Evolutionary conservation across 768 basidiomycete genomes (phyloP).

Genomic region (Symmetrospora coprosmae): DNA sequence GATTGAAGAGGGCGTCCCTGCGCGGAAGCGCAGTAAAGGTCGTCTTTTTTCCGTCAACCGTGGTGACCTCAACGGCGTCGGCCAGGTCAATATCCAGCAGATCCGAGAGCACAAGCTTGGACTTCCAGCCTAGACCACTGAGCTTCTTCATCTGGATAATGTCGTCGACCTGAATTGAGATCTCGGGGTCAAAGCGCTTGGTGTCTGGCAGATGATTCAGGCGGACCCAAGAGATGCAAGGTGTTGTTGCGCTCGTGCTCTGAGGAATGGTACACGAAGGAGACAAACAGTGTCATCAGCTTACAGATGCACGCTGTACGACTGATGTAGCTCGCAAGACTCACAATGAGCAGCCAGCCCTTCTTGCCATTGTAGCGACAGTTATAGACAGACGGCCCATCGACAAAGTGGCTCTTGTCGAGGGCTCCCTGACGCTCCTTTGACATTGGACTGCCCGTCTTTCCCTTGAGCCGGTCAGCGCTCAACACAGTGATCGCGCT

Average conservation of each 20-base stretch:
- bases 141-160: constrained; percentile 36
- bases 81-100: constrained; percentile 24
- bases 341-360: constrained; percentile 35
- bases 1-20: constrained; percentile 38
- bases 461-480: constrained; percentile 37
- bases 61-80: constrained; percentile 36
- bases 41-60: constrained; percentile 28
- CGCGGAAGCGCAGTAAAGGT: constrained; percentile 36
- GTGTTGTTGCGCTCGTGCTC: constrained; percentile 35
- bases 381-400: constrained; percentile 36
- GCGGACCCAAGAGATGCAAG: constrained; percentile 35
- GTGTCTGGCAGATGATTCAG: constrained; percentile 10
- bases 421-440: constrained; percentile 36
- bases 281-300: no score
- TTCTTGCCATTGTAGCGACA: constrained; percentile 35
- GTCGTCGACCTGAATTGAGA: constrained; percentile 34
- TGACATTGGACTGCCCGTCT: constrained; percentile 34
- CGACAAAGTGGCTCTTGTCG: constrained; percentile 21
- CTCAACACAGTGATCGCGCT: constrained; percentile 35
- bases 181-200: constrained; percentile 16
- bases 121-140: constrained; percentile 41
- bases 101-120: constrained; percentile 39
- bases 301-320: no score
- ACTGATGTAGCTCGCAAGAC: constrained; percentile 14
- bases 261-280: background rate